Evolutionary conservation across 192 early-diverging fungal species (phyloP).

Genomic region (Endogone sp.): DNA sequence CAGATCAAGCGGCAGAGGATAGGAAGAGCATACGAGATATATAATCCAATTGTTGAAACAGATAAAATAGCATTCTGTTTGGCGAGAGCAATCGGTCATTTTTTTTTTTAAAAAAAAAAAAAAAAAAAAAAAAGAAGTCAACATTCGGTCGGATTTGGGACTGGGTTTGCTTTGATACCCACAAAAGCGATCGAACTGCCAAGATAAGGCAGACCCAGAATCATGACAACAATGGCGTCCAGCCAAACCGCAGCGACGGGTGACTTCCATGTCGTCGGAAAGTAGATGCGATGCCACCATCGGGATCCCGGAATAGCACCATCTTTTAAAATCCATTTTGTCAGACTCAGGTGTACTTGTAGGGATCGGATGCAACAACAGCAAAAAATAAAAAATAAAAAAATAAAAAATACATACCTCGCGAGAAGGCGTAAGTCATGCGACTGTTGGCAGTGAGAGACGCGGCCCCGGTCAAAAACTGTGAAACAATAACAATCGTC

Average conservation of each 20-base stretch:
- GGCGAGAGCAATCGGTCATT: too few relatives aligned
- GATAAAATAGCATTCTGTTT: slow-evolving; percentile 43
- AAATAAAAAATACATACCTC: too few relatives aligned
- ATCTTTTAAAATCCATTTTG: too few relatives aligned
- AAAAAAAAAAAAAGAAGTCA: too few relatives aligned
- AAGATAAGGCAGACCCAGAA: slow-evolving; percentile 36
- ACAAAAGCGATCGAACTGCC: slow-evolving; percentile 31
- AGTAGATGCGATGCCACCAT: slow-evolving; percentile 35
- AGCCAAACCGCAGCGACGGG: slow-evolving; percentile 46
- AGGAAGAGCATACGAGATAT: slow-evolving; percentile 42
- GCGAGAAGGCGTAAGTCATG: slow-evolving; percentile 50
- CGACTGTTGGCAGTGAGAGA: slow-evolving; percentile 44
- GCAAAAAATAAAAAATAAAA: too few relatives aligned
- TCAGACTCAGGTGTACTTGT: too few relatives aligned
- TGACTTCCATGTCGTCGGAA: slow-evolving; percentile 26
- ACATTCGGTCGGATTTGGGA: too few relatives aligned
- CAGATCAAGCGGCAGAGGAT: slow-evolving; percentile 15
- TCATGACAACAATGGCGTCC: slow-evolving; percentile 29
- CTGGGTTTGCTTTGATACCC: too few relatives aligned
- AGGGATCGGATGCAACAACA: too few relatives aligned
- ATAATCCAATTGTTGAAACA: slow-evolving; percentile 46
- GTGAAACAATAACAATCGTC: too few relatives aligned
- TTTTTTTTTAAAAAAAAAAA: too few relatives aligned
- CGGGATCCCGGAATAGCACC: slow-evolving; percentile 41
- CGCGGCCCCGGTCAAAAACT: slow-evolving; percentile 44